Percentiles rank a stretch among this genome's conserved stretches.
Conservation (phyloP, 2,329 filamentous ascomycete genomes). For the Cylindrodendrum hubeiense region DNA sequence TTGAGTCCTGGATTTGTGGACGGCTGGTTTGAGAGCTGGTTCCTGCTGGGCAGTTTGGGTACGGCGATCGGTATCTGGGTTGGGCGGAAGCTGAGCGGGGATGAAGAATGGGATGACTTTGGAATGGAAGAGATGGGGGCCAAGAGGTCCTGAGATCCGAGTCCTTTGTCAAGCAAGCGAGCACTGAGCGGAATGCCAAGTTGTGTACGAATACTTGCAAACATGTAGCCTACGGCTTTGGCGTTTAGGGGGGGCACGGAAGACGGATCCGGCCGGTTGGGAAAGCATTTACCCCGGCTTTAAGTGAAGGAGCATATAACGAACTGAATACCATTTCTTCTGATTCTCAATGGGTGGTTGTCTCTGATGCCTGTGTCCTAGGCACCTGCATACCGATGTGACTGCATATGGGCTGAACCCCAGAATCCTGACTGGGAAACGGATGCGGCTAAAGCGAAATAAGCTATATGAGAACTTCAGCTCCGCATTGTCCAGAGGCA, state of each 20-base stretch:
- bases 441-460: too few relatives aligned
- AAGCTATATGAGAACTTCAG: not conserved
- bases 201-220: conserved; percentile 20
- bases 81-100: conserved; percentile 70
- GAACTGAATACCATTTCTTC: conserved; percentile 13
- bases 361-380: not conserved
- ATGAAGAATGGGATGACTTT: conserved; percentile 72
- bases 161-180: not conserved
- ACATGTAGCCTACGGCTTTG: not conserved
- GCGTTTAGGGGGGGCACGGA: conserved; percentile 8
- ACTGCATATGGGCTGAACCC: not conserved
- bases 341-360: not conserved
- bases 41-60: conserved; percentile 74
- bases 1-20: conserved; percentile 72
- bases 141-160: conserved; percentile 66
- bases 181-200: not conserved
- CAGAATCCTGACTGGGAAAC: not conserved
- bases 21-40: conserved; percentile 91
- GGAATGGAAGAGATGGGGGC: conserved; percentile 77
- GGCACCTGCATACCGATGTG: too few relatives aligned
- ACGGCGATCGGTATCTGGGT: conserved; percentile 82
- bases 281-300: conserved; percentile 5
- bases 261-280: conserved; percentile 1
- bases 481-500: too few relatives aligned
- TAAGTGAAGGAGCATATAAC: not conserved